Evolutionary conservation across 306 rosid species (phyloP), one percentile per base, ranked within the genome.

Genomic region (Gynostemma pentaphyllum): DNA sequence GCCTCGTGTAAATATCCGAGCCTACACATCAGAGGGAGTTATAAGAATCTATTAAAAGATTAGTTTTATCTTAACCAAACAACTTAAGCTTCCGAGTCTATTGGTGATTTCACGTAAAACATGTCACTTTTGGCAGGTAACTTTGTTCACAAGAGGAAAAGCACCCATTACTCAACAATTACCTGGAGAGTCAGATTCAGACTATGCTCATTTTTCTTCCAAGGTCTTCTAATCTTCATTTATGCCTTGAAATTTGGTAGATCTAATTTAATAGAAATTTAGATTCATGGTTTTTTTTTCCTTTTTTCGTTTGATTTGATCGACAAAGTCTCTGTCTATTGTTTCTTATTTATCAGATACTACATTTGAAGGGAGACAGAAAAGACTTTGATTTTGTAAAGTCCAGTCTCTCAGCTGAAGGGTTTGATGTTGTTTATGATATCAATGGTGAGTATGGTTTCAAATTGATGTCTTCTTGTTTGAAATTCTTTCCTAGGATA

Each of bases 361-460:
- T 79, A 85, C 99, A 92, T 70, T 77, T 92, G 85, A 92, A 92
- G 80, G 96, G 99, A 62, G 95, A 92, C 77, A 88, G 99, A 69
- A 62, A 78, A 69, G 99, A 92, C 80, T 84, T 70, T 41, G 96
- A 88, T 1, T 88, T 84, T 73, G 99, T 88, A 12, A 92, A 80
- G 77, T 83, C 95, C 45, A 88, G 94, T 69, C 96, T 92, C 68
- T 85, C 99, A 9, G 90, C 85, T 34, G 52, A 83, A 70, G 95
- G 96, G 67, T 92, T 75, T 71, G 90, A 92, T 61, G 96, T 92
- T 54, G 99, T 92, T 60, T 92, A 92, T 9, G 99, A 92, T 78
- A 92, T 92, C 55, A 92, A 92, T 61, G 99, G 96, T 88, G 57
- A 15, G 86, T 39, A 48, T 2, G 64, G 40, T 47, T 36, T 24